Evolutionary conservation across 192 early-diverging fungal species (phyloP).

Genomic region (Coemansia sp.): DNA sequence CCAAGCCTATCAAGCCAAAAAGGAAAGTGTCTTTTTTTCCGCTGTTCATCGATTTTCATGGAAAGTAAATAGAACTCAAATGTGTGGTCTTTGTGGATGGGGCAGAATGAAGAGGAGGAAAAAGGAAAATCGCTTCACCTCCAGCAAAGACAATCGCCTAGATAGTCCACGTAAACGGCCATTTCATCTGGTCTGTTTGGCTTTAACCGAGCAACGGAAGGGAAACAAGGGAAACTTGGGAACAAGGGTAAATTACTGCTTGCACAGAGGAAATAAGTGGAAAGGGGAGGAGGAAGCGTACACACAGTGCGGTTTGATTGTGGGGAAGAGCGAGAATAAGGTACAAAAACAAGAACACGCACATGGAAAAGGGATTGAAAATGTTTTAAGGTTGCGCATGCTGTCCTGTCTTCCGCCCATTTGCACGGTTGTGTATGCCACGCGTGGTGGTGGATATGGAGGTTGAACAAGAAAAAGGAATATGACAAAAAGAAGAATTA

Average conservation of each 20-base stretch:
- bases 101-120: no score
- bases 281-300: background rate
- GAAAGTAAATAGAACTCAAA: background rate
- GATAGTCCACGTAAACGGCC: background rate
- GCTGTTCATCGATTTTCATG: conserved; percentile 1
- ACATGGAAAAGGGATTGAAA: background rate
- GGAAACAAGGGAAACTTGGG: conserved; percentile 1
- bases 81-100: no score
- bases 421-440: conserved; percentile 4
- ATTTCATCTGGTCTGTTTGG: background rate
- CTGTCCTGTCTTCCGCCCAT: background rate
- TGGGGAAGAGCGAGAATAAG: background rate
- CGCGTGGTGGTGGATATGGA: conserved; percentile 2
- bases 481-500: background rate
- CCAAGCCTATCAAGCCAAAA: background rate
- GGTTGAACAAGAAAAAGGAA: conserved; percentile 8
- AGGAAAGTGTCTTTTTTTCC: conserved; percentile 2
- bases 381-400: background rate
- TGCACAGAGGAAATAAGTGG: conserved; percentile 6
- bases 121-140: background rate
- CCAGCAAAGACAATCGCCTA: background rate
- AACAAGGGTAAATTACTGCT: conserved; percentile 24
- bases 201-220: background rate
- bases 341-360: background rate
- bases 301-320: no score